A percentile compares a stretch with the other conserved stretches of the same genome.
Conservation (phyloP, 352 stramenopile genomes). For the Pythium volutum region DNA sequence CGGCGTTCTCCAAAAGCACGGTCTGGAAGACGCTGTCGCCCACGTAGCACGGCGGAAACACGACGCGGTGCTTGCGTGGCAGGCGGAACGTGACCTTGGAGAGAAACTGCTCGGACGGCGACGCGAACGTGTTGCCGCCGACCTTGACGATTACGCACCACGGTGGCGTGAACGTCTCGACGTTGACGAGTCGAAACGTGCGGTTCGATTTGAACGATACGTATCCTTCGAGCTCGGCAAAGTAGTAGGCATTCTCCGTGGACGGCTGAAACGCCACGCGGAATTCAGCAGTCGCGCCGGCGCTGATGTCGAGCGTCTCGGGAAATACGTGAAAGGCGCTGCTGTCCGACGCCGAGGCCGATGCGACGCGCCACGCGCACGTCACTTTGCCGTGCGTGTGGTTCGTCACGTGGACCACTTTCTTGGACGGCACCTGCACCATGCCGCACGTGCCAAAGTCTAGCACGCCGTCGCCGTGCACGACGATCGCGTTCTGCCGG, state of each 20-base stretch:
- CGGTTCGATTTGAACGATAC: constrained; percentile 92
- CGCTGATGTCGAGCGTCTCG: constrained; percentile 68
- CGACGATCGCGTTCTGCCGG: constrained; percentile 48
- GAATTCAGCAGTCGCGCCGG: constrained; percentile 76
- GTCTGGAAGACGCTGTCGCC: constrained; percentile 90
- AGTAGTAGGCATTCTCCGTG: constrained; percentile 85
- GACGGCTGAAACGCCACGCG: constrained; percentile 78
- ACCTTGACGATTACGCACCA: constrained; percentile 80
- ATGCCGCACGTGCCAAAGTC: constrained; percentile 80
- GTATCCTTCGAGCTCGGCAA: constrained; percentile 85
- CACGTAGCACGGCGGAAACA: constrained; percentile 87
- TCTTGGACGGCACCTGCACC: constrained; percentile 58
- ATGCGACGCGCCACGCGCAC: constrained; percentile 64
- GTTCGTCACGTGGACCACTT: constrained; percentile 79
- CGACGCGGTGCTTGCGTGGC: constrained; percentile 43
- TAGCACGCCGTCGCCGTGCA: constrained; percentile 34
- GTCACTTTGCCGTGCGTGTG: constrained; percentile 87
- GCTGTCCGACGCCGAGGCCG: constrained; percentile 5
- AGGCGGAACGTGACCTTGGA: constrained; percentile 74
- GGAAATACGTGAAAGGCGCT: constrained; percentile 73
- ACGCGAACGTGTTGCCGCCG: constrained; percentile 87
- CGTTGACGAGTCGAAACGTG: constrained; percentile 92
- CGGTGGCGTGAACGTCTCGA: constrained; percentile 89
- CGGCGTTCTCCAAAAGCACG: constrained; percentile 80
- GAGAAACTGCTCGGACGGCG: constrained; percentile 82